Percentiles rank a stretch among this genome's conserved stretches.
Evolutionary conservation across 208 protist species (phyloP).

Genomic region (Herpetomonas samuelpessoai): DNA sequence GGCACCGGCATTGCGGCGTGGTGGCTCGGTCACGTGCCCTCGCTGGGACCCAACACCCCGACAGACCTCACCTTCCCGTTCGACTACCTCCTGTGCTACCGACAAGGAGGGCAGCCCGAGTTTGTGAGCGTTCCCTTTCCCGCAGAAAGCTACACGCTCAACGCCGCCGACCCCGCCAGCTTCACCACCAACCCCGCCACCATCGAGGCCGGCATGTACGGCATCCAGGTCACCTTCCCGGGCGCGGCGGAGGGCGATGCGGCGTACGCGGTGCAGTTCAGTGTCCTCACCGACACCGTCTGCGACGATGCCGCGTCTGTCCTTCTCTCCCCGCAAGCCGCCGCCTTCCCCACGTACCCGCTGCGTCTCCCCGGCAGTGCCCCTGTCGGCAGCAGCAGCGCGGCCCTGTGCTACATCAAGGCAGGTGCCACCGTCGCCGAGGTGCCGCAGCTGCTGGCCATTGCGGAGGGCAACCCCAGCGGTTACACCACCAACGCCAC

Average conservation of each 20-base stretch:
- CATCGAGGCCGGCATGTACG: conserved; percentile 56
- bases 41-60: conserved; percentile 66
- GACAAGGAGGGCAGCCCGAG: conserved; percentile 61
- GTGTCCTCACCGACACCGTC: conserved; percentile 54
- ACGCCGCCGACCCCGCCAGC: conserved; percentile 43
- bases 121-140: conserved; percentile 64
- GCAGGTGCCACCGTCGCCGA: conserved; percentile 72
- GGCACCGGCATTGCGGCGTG: conserved; percentile 13
- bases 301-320: conserved; percentile 51
- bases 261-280: conserved; percentile 76
- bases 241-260: conserved; percentile 43
- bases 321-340: conserved; percentile 21
- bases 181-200: conserved; percentile 48
- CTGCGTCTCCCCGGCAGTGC: conserved; percentile 51
- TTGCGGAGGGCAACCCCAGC: conserved; percentile 57
- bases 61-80: conserved; percentile 46
- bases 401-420: conserved; percentile 79
- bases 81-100: conserved; percentile 77
- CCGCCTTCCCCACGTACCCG: conserved; percentile 50
- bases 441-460: conserved; percentile 68
- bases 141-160: conserved; percentile 9
- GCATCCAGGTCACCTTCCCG: conserved; percentile 53
- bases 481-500: conserved; percentile 61
- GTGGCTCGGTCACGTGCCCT: conserved; percentile 76
- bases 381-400: conserved; percentile 19